Base-by-base conservation (phyloP, 768 basidiomycete genomes). In the Suillus variegatus region DNA sequence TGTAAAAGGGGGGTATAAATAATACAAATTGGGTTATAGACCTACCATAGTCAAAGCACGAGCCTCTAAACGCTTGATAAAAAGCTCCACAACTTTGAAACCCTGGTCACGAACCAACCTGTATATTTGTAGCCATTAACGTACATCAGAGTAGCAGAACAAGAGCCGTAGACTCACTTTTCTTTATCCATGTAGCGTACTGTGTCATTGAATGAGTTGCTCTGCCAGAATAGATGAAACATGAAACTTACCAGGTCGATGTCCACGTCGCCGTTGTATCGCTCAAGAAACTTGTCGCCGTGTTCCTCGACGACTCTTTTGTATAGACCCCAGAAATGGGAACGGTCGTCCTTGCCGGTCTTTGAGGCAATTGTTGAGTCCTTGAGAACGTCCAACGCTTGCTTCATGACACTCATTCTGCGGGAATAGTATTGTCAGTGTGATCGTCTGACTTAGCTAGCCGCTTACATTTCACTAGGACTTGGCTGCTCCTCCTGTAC, bases 31-130 rank as follows among this genome's bases (percentile, higher is more conserved):
- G 40, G n/a, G 12, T 3, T n/a, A 25, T 35, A 60, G 12, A 68
- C 83, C 22, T 61, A 95, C 96, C 95, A 99, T 92, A 3, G 86
- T 83, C 0, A 84, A 84, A 2, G 90, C 93, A 69, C 97, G 85
- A 10, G 81, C 84, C 73, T 97, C 94, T 36, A 98, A 78, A 67
- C 85, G 88, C 75, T 92, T 93, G 67, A 97, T 81, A 72, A 97
- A 95, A 57, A 96, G 79, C 52, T 94, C 93, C 63, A 97, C 82
- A 7, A 95, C 91, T 76, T 93, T 97, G 83, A 97, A 98, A 2
- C 94, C 97, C 72, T 98, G 97, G 76, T 98, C 96, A 22, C 97
- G 87, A 0, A 99, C 97, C 8, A 94, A 76, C 70, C 97, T 99
- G 69, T 1, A 25, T 6, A 61, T 22, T 60, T 3, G 38, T 16